phyloP scores from a whole-genome alignment of 352 stramenopile genomes.

The Elongisporangium anandrum region DNA sequence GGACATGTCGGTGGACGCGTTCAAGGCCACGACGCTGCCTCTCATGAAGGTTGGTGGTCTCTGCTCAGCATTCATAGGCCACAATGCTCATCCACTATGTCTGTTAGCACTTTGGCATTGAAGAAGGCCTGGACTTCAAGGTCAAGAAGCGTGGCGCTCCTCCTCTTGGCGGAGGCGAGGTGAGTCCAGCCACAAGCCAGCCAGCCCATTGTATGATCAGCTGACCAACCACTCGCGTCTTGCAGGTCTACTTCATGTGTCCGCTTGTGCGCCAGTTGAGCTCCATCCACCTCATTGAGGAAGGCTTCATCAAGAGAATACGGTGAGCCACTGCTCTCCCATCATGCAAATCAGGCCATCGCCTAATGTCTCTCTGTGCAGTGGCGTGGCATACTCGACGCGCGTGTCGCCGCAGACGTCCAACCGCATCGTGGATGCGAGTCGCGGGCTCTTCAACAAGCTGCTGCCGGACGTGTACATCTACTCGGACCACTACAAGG shows the following conservation, averaged over 20 bases:
- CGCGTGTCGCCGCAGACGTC: conserved; percentile 96
- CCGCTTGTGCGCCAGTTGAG: conserved; percentile 93
- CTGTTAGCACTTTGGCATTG: conserved; percentile 91
- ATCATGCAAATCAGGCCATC: neutral
- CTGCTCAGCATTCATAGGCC: neutral
- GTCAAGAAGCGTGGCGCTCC: conserved; percentile 91
- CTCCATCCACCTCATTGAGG: conserved; percentile 94
- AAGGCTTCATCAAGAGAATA: conserved; percentile 98
- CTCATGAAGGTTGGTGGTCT: conserved; percentile 64
- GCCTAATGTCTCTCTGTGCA: conserved; percentile 16
- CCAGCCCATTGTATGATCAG: too few relatives aligned
- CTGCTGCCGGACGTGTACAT: conserved; percentile 99
- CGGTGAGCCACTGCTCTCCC: conserved; percentile 31
- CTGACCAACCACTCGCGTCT: too few relatives aligned
- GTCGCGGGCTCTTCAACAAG: conserved; percentile 96
- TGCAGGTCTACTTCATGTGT: conserved; percentile 93
- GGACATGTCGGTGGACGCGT: conserved; percentile 91
- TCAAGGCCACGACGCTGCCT: conserved; percentile 93
- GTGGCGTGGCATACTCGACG: conserved; percentile 94
- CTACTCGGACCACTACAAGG: conserved; percentile 98
- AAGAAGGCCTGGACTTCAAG: conserved; percentile 81
- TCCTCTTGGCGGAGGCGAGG: conserved; percentile 73
- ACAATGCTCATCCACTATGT: neutral
- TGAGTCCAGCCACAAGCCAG: too few relatives aligned
- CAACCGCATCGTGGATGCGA: conserved; percentile 96